Evolutionary conservation across 345 rosid genomes (phyloP).

Genomic region (Eucalyptus albens): DNA sequence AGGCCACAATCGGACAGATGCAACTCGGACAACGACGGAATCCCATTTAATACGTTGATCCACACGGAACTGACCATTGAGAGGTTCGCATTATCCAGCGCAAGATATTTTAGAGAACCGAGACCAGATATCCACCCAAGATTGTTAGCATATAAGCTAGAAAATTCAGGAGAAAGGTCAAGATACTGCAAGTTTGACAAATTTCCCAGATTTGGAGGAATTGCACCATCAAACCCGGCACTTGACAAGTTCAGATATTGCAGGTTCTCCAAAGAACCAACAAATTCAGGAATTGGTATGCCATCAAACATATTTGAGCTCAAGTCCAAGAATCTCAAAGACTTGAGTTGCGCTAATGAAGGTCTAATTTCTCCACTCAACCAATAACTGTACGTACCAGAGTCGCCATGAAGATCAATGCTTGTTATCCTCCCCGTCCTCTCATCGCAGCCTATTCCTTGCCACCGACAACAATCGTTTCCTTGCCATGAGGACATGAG

Average conservation of each 20-base stretch:
- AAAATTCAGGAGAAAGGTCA: slow-evolving; percentile 11
- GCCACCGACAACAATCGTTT: slow-evolving; percentile 22
- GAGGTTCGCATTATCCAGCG: too few species aligned
- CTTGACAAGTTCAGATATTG: slow-evolving; percentile 15
- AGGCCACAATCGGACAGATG: too few species aligned
- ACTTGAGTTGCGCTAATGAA: slow-evolving; percentile 13
- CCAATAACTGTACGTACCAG: not conserved
- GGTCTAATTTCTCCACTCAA: slow-evolving; percentile 29
- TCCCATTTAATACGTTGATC: rapidly evolving
- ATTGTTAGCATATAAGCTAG: not conserved
- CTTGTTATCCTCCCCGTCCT: slow-evolving; percentile 8
- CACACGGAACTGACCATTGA: too few species aligned
- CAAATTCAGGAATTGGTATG: slow-evolving; percentile 20
- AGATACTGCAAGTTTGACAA: slow-evolving; percentile 20
- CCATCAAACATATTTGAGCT: slow-evolving; percentile 14
- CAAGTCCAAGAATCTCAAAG: slow-evolving; percentile 18
- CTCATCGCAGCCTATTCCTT: slow-evolving; percentile 17
- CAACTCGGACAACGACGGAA: too few species aligned
- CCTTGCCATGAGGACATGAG: too few species aligned
- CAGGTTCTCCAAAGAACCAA: slow-evolving; percentile 14
- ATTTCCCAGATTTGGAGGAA: slow-evolving; percentile 21
- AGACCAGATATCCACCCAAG: too few species aligned
- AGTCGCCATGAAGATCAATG: slow-evolving; percentile 4
- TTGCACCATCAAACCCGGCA: slow-evolving; percentile 6
- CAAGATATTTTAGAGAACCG: too few species aligned